Base-by-base conservation (phyloP, 75 land plant genomes). In the Gnetum montanum region DNA sequence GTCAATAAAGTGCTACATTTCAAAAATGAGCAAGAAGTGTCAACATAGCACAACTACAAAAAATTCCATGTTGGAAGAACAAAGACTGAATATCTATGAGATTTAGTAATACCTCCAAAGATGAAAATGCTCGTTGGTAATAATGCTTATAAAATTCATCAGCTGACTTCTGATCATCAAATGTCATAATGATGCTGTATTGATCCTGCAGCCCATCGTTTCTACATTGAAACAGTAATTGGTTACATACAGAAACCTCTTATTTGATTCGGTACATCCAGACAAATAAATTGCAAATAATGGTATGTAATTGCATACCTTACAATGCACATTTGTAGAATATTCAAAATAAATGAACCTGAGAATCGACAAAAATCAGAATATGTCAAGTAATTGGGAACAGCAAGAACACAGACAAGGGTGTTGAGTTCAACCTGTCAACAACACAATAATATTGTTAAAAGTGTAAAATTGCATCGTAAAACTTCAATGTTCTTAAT, bases 371-470 rank as follows among this genome's bases (percentile, higher is more conserved):
- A 90, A 46, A 95, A 90, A 63, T 95, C 99, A 0, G 97, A 88
- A 59, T 82, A 89, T 2, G 97, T 90, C 97, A 90, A 90, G 65
- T 86, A 85, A 49, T 82, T 90, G 8, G 99, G 99, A 36, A 95
- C 93, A 6, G 79, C 85, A 48, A 90, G 74, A 12, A 95, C 92
- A 61, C 97, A 90, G 22, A 90, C 64, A 28, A 84, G 89, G 43
- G 81, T 79, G 47, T 70, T 81, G 53, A 93, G 78, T 13, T 69
- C 81, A 24, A 51, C 81, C 97, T 91, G 67, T n/a, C 33, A 30
- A 53, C 6, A 29, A 23, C 23, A n/a, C 12, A 13, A 37, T 26
- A 5, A 60, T 4, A 18, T 3, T 15, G 15, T 58, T 33, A 15
- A 53, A 25, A 3, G 8, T 19, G 36, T 36, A 53, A 10, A 33